Evolutionary conservation across 805 yeast genomes (phyloP), one percentile per base, ranked within the genome.

Genomic region (Pichia cephalocereana): DNA sequence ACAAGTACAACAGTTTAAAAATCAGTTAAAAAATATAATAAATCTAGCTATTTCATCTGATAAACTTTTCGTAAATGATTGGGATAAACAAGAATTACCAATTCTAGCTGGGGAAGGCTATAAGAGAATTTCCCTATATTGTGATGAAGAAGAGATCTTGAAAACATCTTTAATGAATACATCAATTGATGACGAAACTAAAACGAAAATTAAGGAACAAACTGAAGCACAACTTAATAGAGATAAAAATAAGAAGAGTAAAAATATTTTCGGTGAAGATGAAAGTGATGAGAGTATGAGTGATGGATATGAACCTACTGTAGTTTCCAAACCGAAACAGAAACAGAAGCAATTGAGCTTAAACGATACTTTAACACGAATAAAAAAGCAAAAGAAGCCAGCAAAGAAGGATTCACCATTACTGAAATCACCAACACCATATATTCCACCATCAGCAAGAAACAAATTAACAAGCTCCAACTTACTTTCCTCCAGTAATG

Each of bases 11-110:
- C 54, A 57, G 36, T 71, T 81, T 56, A 77, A 79, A 52, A 49
- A 54, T 9, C 80, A 82, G 57, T 61, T 83, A 44, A 79, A 73
- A 54, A 52, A 59, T 11, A 56, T 80, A 36, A 68, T 83, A 28
- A 70, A 75, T 46, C 52, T 62, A 46, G 85, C 86, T 0, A 69
- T 73, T 17, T 62, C 64, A 3, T 64, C 68, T 43, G 64, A 66
- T 23, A 70, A 69, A 39, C 54, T 82, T 4, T 69, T 73, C 65
- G 52, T 62, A 0, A 79, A 76, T 52, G 73, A 79, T 50, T 83
- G 89, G 89, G 58, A 56, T 4, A 52, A 43, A 11, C 80, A 77
- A 58, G 61, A 63, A 31, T 52, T 82, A 7, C 87, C 87, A 53
- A 72, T 43, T 55, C 69, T 51, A 28, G 44, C 48, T 30, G 51